phyloP scores from a whole-genome alignment of 306 rosid genomes.

The Astragalus glycyphyllos region DNA sequence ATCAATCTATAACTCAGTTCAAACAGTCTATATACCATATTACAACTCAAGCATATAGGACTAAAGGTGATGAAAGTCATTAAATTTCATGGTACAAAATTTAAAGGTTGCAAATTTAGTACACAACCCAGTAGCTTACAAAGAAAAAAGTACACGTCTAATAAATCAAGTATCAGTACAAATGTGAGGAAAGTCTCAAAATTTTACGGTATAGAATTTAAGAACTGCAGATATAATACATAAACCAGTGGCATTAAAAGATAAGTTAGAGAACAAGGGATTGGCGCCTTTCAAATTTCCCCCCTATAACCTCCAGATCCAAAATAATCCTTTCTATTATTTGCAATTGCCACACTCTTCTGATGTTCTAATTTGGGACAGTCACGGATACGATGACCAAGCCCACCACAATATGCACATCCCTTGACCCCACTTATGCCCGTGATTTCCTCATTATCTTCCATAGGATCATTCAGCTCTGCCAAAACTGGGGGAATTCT shows the following conservation, averaged over 20 bases:
- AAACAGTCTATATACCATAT: conserved; percentile 3
- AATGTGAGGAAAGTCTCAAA: background rate
- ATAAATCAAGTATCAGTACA: background rate
- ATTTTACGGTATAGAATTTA: conserved; percentile 11
- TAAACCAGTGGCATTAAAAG: background rate
- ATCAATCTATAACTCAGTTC: conserved; percentile 22
- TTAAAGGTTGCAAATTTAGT: conserved; percentile 3
- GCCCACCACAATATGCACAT: conserved; percentile 95
- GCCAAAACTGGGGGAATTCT: conserved; percentile 95
- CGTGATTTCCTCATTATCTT: conserved; percentile 70
- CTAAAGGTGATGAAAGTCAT: conserved; percentile 8
- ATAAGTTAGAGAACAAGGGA: conserved; percentile 13
- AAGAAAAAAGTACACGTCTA: background rate
- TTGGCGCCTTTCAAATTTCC: conserved; percentile 57
- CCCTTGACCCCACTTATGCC: conserved; percentile 87
- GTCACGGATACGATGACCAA: conserved; percentile 87
- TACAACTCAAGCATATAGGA: background rate
- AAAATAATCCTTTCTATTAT: conserved; percentile 81
- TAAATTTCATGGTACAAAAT: conserved; percentile 12
- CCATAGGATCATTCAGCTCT: conserved; percentile 91
- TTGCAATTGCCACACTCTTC: conserved; percentile 81
- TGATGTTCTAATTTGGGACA: conserved; percentile 92
- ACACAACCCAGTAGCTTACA: conserved; percentile 10
- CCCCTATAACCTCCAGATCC: conserved; percentile 95
- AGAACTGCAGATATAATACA: conserved; percentile 19